Conservation (phyloP, 2,329 filamentous ascomycete species). For the Emergomyces orientalis region DNA sequence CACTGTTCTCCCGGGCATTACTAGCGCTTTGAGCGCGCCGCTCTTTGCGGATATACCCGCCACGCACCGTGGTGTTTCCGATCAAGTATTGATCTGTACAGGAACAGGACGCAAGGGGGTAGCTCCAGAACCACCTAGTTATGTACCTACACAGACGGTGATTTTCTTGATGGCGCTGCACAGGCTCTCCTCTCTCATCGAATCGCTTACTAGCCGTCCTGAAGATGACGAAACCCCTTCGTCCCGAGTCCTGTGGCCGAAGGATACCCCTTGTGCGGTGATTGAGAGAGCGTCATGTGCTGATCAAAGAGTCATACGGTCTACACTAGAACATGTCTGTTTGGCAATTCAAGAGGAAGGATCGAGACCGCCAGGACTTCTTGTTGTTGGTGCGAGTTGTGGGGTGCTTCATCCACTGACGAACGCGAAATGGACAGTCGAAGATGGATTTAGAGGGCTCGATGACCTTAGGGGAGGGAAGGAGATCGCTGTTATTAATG, state of each 20-base stretch:
- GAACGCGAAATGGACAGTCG: constrained; percentile 66
- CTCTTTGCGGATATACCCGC: constrained; percentile 80
- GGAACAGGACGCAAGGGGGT: constrained; percentile 88
- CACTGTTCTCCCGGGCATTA: constrained; percentile 78
- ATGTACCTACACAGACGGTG: constrained; percentile 65
- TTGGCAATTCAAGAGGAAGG: constrained; percentile 82
- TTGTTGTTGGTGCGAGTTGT: constrained; percentile 79
- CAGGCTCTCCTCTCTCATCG: constrained; percentile 63
- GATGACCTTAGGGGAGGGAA: constrained; percentile 39
- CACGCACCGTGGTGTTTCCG: constrained; percentile 80
- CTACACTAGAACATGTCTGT: constrained; percentile 68
- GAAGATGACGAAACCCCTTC: constrained; percentile 22
- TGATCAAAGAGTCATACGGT: constrained; percentile 86
- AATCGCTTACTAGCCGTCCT: constrained; percentile 49
- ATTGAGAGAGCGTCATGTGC: constrained; percentile 89
- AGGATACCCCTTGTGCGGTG: constrained; percentile 76
- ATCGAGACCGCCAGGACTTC: constrained; percentile 74
- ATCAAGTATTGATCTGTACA: constrained; percentile 93
- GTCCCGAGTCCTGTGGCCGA: constrained; percentile 51
- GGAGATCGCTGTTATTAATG: constrained; percentile 16
- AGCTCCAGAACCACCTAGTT: constrained; percentile 71
- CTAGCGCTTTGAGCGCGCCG: constrained; percentile 75
- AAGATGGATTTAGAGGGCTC: constrained; percentile 74
- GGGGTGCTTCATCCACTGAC: constrained; percentile 58
- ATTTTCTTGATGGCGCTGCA: constrained; percentile 96